Evolutionary conservation across 1,284 basidiomycete genomes (phyloP), one percentile per base, ranked within the genome.

Genomic region (Austropuccinia psidii): DNA sequence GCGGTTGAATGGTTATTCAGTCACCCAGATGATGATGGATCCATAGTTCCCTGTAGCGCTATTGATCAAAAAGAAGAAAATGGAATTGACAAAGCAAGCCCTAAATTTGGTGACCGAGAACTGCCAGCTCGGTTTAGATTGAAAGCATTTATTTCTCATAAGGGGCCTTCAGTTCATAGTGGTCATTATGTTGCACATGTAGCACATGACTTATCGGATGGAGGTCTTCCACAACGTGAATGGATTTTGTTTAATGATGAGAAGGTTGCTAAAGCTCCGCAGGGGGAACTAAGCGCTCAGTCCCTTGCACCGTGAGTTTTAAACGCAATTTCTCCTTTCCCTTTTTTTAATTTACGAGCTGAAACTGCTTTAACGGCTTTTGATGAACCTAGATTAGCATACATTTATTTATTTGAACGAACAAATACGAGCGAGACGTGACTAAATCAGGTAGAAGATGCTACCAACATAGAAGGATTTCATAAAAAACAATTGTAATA

Each of bases 1-100:
- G 94, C 94, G 0, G 87, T 98, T 2, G 94, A 96, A 76, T 98
- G 95, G 95, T 83, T 98, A n/a, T 98, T 98, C 82, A 91, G 86
- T 75, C 90, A 98, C 78, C 90, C 93, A 0, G 92, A 92, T 73
- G 93, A 97, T 77, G 84, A 81, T 1, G 93, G 92, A n/a, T 21
- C 87, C 90, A 78, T 87, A 88, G 19, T 77, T 79, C 60, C 78
- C 0, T 54, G 77, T 3, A 73, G 74, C 0, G 57, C 82, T 11
- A n/a, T n/a, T n/a, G n/a, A n/a, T n/a, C n/a, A n/a, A n/a, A n/a
- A n/a, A n/a, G n/a, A n/a, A n/a, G n/a, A n/a, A n/a, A n/a, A n/a
- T n/a, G 55, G 80, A 7, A 67, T 78, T 1, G 57, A 78, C 21
- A 76, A 77, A 17, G 61, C 78, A 24, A 57, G n/a, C 54, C 54